Evolutionary conservation across 2,329 filamentous ascomycete genomes (phyloP).

Genomic region (Aspergillus aculeatinus): DNA sequence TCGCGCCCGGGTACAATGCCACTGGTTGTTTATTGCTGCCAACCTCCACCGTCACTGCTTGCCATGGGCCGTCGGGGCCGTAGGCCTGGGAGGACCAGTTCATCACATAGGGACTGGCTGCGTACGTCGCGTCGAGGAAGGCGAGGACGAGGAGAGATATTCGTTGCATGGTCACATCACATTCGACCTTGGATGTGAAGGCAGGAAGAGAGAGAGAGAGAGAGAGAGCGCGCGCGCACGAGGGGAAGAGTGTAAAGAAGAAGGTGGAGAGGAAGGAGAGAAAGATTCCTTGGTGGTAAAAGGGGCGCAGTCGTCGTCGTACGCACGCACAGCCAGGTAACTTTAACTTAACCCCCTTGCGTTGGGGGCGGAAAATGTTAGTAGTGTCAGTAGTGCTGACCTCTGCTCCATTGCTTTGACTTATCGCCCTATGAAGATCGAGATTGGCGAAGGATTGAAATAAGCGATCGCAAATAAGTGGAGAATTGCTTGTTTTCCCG

Average conservation of each 20-base stretch:
- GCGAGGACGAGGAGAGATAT: conserved; percentile 1
- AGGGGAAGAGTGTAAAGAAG: neutral
- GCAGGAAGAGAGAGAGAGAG: neutral
- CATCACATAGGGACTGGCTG: conserved; percentile 13
- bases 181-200: neutral
- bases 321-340: too few relatives aligned
- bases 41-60: conserved; percentile 21
- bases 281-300: neutral
- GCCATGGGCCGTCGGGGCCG: conserved; percentile 30
- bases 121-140: conserved; percentile 2
- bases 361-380: neutral
- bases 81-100: conserved; percentile 21
- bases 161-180: neutral
- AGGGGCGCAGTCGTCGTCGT: neutral
- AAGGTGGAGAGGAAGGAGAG: neutral
- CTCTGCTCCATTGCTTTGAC: too few relatives aligned
- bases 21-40: conserved; percentile 18
- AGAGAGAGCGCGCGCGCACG: too few relatives aligned
- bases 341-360: neutral
- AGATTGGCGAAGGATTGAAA: too few relatives aligned
- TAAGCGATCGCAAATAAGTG: too few relatives aligned
- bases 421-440: too few relatives aligned
- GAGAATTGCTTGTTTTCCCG: neutral
- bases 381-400: neutral
- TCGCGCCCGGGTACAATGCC: conserved; percentile 21